phyloP scores from a whole-genome alignment of 1,284 basidiomycete species.

The Inonotus hispidus region DNA sequence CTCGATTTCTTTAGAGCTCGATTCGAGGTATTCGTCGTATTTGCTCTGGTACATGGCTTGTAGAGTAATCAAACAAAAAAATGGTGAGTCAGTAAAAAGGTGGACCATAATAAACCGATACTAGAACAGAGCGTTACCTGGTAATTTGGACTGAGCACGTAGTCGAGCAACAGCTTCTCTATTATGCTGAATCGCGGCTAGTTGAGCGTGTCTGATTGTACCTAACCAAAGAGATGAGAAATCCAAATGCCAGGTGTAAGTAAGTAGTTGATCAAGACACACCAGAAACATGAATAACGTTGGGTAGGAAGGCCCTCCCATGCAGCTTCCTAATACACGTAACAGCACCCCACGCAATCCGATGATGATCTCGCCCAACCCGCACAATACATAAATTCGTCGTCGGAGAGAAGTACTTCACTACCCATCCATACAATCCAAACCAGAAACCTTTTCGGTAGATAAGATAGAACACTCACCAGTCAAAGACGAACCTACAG shows the following conservation, averaged over 20 bases:
- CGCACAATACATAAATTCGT: slow-evolving; percentile 76
- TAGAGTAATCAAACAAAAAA: neutral
- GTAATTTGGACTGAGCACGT: slow-evolving; percentile 45
- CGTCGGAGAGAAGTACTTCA: slow-evolving; percentile 77
- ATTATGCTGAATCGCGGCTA: slow-evolving; percentile 69
- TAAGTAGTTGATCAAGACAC: slow-evolving; percentile 21
- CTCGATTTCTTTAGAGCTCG: slow-evolving; percentile 55
- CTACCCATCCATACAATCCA: too few species aligned
- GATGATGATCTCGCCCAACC: slow-evolving; percentile 69
- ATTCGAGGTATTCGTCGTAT: slow-evolving; percentile 51
- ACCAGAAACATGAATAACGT: slow-evolving; percentile 76
- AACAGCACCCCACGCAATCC: slow-evolving; percentile 66
- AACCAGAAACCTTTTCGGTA: too few species aligned
- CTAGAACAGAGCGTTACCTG: slow-evolving; percentile 34
- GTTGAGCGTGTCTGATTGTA: slow-evolving; percentile 73
- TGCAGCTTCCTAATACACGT: slow-evolving; percentile 60
- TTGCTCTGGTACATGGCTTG: slow-evolving; percentile 51
- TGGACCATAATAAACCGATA: neutral
- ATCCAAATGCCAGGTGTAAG: neutral
- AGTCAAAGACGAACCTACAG: slow-evolving; percentile 59
- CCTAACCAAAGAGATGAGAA: slow-evolving; percentile 39
- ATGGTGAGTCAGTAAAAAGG: neutral
- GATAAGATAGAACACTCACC: slow-evolving; percentile 37
- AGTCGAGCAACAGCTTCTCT: slow-evolving; percentile 60
- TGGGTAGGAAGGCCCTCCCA: slow-evolving; percentile 52